A percentile compares a stretch with the other conserved stretches of the same genome.
Evolutionary conservation across 75 land plant species (phyloP).

Genomic region (Picea sitchensis): DNA sequence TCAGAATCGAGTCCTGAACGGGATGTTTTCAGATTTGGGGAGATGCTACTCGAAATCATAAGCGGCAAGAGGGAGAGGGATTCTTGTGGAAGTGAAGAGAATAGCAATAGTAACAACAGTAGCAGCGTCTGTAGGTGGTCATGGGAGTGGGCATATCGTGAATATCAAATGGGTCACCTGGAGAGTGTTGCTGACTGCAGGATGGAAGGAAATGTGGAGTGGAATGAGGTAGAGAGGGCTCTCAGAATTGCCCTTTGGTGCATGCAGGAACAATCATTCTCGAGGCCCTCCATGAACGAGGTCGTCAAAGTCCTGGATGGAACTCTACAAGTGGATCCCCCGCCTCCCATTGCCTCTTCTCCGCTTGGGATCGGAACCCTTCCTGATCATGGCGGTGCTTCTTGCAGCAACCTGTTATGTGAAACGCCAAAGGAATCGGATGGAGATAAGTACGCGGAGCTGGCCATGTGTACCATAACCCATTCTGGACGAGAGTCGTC

Average conservation of each 20-base stretch:
- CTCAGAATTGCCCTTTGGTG: constrained; percentile 65
- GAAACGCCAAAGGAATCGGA: too few relatives aligned
- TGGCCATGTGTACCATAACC: not conserved
- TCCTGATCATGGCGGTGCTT: too few relatives aligned
- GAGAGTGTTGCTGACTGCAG: constrained; percentile 18
- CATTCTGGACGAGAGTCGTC: not conserved
- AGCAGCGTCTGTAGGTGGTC: not conserved
- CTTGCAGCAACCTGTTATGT: not conserved
- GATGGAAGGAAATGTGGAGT: constrained; percentile 20
- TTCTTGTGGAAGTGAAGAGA: not conserved
- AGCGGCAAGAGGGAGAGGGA: constrained; percentile 26
- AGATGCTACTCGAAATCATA: constrained; percentile 37
- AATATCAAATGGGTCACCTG: constrained; percentile 18
- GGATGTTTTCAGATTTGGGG: constrained; percentile 51
- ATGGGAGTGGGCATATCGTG: constrained; percentile 21
- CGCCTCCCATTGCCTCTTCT: constrained; percentile 18
- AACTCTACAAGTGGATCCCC: constrained; percentile 49
- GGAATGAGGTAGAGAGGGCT: constrained; percentile 31
- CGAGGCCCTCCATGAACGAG: constrained; percentile 56
- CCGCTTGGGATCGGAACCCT: too few relatives aligned
- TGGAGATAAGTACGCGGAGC: not conserved
- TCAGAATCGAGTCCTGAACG: constrained; percentile 9
- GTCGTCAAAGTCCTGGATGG: constrained; percentile 67
- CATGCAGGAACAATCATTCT: constrained; percentile 26
- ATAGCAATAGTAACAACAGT: not conserved